Evolutionary conservation across 306 rosid species (phyloP).

Genomic region (Sindora glabra): DNA sequence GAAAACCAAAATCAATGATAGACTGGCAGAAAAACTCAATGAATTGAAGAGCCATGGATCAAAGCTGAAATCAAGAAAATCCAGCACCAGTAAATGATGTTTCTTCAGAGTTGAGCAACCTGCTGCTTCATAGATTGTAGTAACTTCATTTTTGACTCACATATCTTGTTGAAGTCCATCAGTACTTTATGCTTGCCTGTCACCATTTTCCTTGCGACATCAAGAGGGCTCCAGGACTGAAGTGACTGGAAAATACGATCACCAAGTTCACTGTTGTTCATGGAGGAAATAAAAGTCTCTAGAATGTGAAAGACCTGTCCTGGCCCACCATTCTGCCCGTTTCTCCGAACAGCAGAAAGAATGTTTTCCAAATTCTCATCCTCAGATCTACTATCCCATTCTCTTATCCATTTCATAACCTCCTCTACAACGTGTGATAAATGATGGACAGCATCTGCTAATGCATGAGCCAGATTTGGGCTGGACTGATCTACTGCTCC

Average conservation of each 20-base stretch:
- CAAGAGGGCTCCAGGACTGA: slow-evolving; percentile 65
- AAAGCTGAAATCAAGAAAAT: background rate
- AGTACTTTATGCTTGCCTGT: slow-evolving; percentile 51
- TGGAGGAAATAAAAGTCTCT: slow-evolving; percentile 39
- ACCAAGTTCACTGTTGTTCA: slow-evolving; percentile 42
- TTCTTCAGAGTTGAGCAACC: slow-evolving; percentile 53
- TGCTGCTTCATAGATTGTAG: slow-evolving; percentile 56
- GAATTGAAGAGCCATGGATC: slow-evolving; percentile 1
- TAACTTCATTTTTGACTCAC: slow-evolving; percentile 56
- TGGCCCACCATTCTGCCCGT: slow-evolving; percentile 53
- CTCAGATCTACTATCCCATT: slow-evolving; percentile 46
- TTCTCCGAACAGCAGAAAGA: slow-evolving; percentile 35
- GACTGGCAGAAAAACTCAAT: too few relatives aligned
- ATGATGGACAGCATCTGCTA: slow-evolving; percentile 48
- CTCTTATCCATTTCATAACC: slow-evolving; percentile 52
- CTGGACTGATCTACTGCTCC: slow-evolving; percentile 44
- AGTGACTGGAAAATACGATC: slow-evolving; percentile 51
- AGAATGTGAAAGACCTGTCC: slow-evolving; percentile 56
- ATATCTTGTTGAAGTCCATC: slow-evolving; percentile 49
- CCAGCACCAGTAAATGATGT: background rate
- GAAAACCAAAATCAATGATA: too few relatives aligned
- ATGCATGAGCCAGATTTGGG: slow-evolving; percentile 30
- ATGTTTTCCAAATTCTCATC: slow-evolving; percentile 50
- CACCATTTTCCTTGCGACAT: slow-evolving; percentile 64
- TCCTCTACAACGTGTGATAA: slow-evolving; percentile 45